Evolutionary conservation across 2,329 filamentous ascomycete genomes (phyloP).

Genomic region (Cladosporium sp.): DNA sequence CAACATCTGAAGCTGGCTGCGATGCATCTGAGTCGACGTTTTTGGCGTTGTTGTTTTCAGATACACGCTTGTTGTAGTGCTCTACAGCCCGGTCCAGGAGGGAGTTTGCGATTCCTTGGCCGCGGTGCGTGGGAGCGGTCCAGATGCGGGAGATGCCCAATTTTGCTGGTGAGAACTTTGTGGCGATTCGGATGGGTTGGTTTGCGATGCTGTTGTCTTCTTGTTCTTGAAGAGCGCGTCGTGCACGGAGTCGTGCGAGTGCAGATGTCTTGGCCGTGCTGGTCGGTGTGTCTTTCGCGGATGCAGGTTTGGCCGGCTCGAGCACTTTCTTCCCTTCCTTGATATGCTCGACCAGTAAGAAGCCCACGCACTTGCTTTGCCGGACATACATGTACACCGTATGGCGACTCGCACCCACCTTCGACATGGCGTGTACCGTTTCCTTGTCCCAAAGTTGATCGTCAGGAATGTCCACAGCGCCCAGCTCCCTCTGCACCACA

Average conservation of each 20-base stretch:
- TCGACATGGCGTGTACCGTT: slow-evolving; percentile 35
- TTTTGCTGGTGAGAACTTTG: slow-evolving; percentile 42
- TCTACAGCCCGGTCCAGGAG: slow-evolving; percentile 50
- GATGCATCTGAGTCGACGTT: neutral
- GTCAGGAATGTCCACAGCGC: slow-evolving; percentile 60
- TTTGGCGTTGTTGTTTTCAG: neutral
- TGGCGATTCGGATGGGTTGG: slow-evolving; percentile 28
- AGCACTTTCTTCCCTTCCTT: slow-evolving; percentile 56
- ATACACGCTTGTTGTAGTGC: slow-evolving; percentile 23
- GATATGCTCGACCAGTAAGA: slow-evolving; percentile 63
- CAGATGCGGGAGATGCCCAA: slow-evolving; percentile 67
- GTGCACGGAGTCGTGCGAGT: slow-evolving; percentile 13
- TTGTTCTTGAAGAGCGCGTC: slow-evolving; percentile 19
- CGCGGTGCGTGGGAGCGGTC: slow-evolving; percentile 58
- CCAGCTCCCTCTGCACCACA: slow-evolving; percentile 63
- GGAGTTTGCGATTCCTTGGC: slow-evolving; percentile 58
- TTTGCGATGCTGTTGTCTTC: neutral
- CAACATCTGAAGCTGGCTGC: neutral
- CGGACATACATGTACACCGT: slow-evolving; percentile 64
- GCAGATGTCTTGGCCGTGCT: slow-evolving; percentile 6
- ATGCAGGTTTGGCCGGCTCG: slow-evolving; percentile 19
- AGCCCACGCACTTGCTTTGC: slow-evolving; percentile 61
- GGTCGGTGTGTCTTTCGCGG: neutral
- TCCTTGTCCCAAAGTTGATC: slow-evolving; percentile 56
- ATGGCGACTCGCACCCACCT: slow-evolving; percentile 44